Percentiles rank a stretch among this genome's conserved stretches.
These are phyloP conservation scores for Nicotiana undulata DNA, from an alignment of 257 asterid genomes.

Conservation along the genomic window DNA sequence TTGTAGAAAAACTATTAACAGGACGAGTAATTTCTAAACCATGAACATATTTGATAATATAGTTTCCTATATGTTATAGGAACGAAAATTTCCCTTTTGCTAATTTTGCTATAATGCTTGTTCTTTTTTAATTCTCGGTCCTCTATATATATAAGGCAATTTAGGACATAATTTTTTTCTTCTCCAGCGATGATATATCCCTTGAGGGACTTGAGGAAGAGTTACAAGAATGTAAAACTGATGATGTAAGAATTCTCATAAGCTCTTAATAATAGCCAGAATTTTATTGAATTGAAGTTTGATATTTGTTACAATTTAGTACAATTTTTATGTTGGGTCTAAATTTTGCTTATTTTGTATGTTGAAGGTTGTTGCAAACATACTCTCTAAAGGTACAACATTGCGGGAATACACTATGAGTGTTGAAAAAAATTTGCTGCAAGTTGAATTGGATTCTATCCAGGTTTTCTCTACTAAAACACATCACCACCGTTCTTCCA, in stretches of 20 bases:
- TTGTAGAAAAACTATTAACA: too few species aligned
- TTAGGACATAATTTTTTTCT: background rate
- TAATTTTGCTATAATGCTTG: background rate
- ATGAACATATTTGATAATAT: too few species aligned
- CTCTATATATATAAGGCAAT: background rate
- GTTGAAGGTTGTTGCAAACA: constrained; percentile 73
- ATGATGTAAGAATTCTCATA: constrained; percentile 47
- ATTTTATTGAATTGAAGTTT: too few species aligned
- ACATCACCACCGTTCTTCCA: background rate
- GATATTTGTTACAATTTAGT: too few species aligned
- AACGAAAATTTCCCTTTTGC: too few species aligned
- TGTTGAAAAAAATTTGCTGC: constrained; percentile 81
- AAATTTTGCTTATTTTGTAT: constrained; percentile 3
- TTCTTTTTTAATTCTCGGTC: background rate
- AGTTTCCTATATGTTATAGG: too few species aligned
- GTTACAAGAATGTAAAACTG: constrained; percentile 80
- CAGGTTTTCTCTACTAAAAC: constrained; percentile 44
- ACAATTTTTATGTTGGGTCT: background rate
- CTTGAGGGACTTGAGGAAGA: constrained; percentile 85
- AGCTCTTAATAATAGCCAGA: background rate
- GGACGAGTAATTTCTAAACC: too few species aligned
- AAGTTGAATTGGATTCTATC: constrained; percentile 77
- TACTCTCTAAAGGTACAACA: constrained; percentile 73
- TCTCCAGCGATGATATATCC: constrained; percentile 65
- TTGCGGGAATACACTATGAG: constrained; percentile 82